Conservation (phyloP, 768 basidiomycete genomes). For the Galerina marginata region DNA sequence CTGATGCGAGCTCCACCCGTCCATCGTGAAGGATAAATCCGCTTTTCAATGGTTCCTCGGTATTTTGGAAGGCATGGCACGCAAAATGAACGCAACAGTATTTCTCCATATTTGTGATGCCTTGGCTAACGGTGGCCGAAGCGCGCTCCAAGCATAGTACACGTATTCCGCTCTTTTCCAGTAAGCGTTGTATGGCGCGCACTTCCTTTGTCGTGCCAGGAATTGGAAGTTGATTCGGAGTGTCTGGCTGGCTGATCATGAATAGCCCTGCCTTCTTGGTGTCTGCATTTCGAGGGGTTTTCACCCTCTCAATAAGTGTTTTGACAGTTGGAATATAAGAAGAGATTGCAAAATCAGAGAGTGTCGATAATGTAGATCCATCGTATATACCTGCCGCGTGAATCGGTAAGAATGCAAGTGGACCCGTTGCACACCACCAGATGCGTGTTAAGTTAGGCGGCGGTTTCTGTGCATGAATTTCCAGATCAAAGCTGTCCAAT, state of each 20-base stretch:
- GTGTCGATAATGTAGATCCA: neutral
- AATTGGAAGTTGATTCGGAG: neutral
- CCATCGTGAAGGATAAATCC: constrained; percentile 26
- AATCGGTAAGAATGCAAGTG: no score
- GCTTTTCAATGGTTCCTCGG: constrained; percentile 26
- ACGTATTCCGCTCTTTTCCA: constrained; percentile 10
- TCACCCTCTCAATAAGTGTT: constrained; percentile 1
- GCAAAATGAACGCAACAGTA: constrained; percentile 36
- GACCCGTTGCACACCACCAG: no score
- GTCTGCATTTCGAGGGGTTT: neutral
- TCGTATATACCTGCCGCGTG: constrained; percentile 21
- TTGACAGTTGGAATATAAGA: constrained; percentile 17
- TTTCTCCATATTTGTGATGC: constrained; percentile 17
- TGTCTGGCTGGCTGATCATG: constrained; percentile 11
- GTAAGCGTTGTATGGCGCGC: neutral
- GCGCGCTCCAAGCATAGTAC: constrained; percentile 22
- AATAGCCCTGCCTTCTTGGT: neutral
- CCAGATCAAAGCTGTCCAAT: constrained; percentile 27
- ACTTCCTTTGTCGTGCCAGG: constrained; percentile 12
- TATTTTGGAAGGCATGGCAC: constrained; percentile 36
- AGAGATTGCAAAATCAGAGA: constrained; percentile 18
- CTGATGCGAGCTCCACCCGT: constrained; percentile 12
- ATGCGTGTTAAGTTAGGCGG: neutral
- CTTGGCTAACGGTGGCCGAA: constrained; percentile 16
- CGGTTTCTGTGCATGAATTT: neutral